Conservation (phyloP, 495 filamentous ascomycete genomes). For the Daldinia caldariorum region DNA sequence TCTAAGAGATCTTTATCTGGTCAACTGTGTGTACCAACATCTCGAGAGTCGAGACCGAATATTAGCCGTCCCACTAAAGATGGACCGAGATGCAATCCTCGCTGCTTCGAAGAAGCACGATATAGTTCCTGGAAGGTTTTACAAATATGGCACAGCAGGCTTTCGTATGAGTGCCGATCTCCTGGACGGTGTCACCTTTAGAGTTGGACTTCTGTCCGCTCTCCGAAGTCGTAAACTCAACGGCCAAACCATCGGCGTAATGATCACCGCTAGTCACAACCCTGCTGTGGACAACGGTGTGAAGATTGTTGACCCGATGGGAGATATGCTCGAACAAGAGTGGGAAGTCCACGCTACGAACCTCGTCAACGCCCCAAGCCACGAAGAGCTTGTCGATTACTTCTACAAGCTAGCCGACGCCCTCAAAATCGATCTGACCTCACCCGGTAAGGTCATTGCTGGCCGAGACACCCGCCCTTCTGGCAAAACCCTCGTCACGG, state of each 20-base stretch:
- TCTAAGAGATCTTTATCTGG: neutral
- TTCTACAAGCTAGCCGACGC: conserved; percentile 77
- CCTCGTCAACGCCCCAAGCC: conserved; percentile 82
- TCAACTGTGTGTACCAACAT: conserved; percentile 5
- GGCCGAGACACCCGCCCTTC: conserved; percentile 94
- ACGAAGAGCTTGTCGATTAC: conserved; percentile 75
- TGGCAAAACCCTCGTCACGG: conserved; percentile 79
- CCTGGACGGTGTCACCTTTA: conserved; percentile 90
- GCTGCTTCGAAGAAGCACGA: conserved; percentile 73
- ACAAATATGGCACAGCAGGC: conserved; percentile 95
- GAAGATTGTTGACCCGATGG: conserved; percentile 97
- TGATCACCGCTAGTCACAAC: conserved; percentile 99
- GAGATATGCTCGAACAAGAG: conserved; percentile 93
- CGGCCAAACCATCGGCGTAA: conserved; percentile 92
- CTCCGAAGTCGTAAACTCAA: conserved; percentile 90
- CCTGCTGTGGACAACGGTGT: conserved; percentile 96
- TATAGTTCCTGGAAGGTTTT: conserved; percentile 74
- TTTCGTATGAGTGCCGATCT: conserved; percentile 69
- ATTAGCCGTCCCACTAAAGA: conserved; percentile 13
- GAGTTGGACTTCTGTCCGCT: conserved; percentile 87
- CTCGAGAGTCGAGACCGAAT: conserved; percentile 8
- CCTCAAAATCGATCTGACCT: conserved; percentile 75
- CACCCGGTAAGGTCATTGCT: conserved; percentile 82
- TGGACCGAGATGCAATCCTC: conserved; percentile 57
- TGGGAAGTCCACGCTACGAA: conserved; percentile 91